A percentile compares a stretch with the other conserved stretches of the same genome.
Conservation (phyloP, 2,329 filamentous ascomycete genomes). For the Sclerotinia glacialis region DNA sequence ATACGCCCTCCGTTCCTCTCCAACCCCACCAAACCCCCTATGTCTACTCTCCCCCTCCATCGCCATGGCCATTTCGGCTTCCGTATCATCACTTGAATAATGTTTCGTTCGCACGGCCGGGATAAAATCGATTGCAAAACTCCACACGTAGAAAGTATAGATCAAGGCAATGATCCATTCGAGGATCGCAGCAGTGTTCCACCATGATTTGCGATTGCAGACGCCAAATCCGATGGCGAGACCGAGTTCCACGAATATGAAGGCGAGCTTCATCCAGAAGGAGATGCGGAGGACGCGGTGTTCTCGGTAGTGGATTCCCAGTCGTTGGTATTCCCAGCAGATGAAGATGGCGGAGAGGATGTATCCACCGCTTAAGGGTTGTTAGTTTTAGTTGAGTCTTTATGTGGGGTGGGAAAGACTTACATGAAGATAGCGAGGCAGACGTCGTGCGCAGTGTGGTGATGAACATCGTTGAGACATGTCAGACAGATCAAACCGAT, state of each 20-base stretch:
- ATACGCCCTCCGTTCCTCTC: neutral
- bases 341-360: slow-evolving; percentile 82
- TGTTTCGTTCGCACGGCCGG: slow-evolving; percentile 53
- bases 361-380: slow-evolving; percentile 58
- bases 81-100: slow-evolving; percentile 26
- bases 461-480: slow-evolving; percentile 72
- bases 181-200: slow-evolving; percentile 70
- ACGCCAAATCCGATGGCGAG: slow-evolving; percentile 73
- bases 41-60: slow-evolving; percentile 21
- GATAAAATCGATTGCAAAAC: slow-evolving; percentile 82
- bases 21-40: neutral
- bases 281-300: slow-evolving; percentile 70
- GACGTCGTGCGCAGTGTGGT: slow-evolving; percentile 64
- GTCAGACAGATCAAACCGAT: slow-evolving; percentile 75
- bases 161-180: slow-evolving; percentile 79
- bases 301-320: slow-evolving; percentile 76
- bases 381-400: neutral
- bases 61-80: slow-evolving; percentile 31
- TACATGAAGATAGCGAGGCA: slow-evolving; percentile 70
- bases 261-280: slow-evolving; percentile 84
- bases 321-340: slow-evolving; percentile 83
- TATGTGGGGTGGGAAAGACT: neutral
- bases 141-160: slow-evolving; percentile 84
- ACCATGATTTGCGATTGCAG: slow-evolving; percentile 47
- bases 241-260: slow-evolving; percentile 75